phyloP scores from a whole-genome alignment of 1,139 yeast species.

The Geotrichum histeridarum region DNA sequence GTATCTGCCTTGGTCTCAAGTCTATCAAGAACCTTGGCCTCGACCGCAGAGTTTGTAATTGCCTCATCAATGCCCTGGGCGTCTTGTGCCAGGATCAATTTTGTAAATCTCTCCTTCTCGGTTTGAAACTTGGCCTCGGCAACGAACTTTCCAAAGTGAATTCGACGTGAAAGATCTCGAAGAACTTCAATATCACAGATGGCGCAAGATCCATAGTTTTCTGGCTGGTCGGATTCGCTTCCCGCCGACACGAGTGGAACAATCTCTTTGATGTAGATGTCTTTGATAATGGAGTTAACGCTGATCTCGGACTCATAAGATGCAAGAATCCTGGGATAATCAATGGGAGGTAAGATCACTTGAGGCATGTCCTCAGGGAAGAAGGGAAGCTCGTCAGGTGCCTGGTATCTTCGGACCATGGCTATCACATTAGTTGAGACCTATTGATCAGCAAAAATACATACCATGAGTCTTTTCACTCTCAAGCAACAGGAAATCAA shows the following conservation, averaged over 20 bases:
- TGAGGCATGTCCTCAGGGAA: constrained; percentile 63
- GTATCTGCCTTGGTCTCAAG: constrained; percentile 72
- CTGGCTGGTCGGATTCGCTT: constrained; percentile 63
- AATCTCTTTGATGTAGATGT: constrained; percentile 61
- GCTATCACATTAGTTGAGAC: constrained; percentile 30
- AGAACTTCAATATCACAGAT: constrained; percentile 78
- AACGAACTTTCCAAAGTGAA: constrained; percentile 94
- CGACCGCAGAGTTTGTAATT: constrained; percentile 84
- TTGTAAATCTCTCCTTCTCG: constrained; percentile 59
- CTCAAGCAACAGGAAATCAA: constrained; percentile 79
- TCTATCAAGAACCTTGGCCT: constrained; percentile 73
- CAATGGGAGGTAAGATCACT: constrained; percentile 70
- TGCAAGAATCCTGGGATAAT: constrained; percentile 77
- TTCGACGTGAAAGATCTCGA: constrained; percentile 86
- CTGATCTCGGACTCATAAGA: constrained; percentile 67
- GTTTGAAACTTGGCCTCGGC: constrained; percentile 86
- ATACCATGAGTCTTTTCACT: constrained; percentile 60
- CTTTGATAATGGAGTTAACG: constrained; percentile 64
- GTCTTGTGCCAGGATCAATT: constrained; percentile 62
- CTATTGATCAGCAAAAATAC: background rate
- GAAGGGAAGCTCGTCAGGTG: constrained; percentile 94
- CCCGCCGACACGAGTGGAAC: constrained; percentile 69
- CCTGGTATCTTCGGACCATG: constrained; percentile 82
- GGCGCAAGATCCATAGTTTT: constrained; percentile 84
- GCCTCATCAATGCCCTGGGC: constrained; percentile 67